Percentiles rank a stretch among this genome's conserved stretches.
Evolutionary conservation across 345 rosid genomes (phyloP).

Genomic region (Passiflora organensis): DNA sequence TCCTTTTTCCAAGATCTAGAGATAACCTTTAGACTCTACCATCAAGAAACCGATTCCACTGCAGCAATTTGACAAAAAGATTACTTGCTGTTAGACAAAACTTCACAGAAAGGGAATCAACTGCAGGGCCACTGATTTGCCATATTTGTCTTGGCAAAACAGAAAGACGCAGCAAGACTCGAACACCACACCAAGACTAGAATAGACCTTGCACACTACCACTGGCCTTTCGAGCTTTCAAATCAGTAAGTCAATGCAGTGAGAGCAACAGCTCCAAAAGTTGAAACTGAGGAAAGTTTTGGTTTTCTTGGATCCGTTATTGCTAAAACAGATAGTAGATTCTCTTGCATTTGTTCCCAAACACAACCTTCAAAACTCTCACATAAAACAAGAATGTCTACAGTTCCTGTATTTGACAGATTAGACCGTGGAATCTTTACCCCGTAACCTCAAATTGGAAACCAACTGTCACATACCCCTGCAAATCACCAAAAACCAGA

Average conservation of each 20-base stretch:
- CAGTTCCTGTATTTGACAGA: too few relatives aligned
- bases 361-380: slow-evolving; percentile 22
- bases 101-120: slow-evolving; percentile 1
- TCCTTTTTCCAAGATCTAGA: slow-evolving; percentile 18
- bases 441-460: slow-evolving; percentile 9
- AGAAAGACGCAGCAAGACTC: slow-evolving; percentile 10
- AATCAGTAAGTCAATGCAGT: slow-evolving; percentile 33
- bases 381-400: slow-evolving; percentile 14
- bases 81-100: neutral
- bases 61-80: slow-evolving; percentile 12
- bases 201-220: slow-evolving; percentile 15
- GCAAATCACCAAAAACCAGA: too few relatives aligned
- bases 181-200: slow-evolving; percentile 9
- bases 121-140: slow-evolving; percentile 7
- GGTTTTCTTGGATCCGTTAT: slow-evolving; percentile 25
- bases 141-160: slow-evolving; percentile 4
- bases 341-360: slow-evolving; percentile 20
- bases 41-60: slow-evolving; percentile 14
- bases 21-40: slow-evolving; percentile 24
- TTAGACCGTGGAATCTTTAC: slow-evolving; percentile 17
- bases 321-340: slow-evolving; percentile 3
- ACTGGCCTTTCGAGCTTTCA: slow-evolving; percentile 25
- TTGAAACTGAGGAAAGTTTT: slow-evolving; percentile 5
- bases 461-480: neutral
- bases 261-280: slow-evolving; percentile 24